phyloP scores from a whole-genome alignment of 1,284 basidiomycete genomes.

The Apiotrichum porosum region DNA sequence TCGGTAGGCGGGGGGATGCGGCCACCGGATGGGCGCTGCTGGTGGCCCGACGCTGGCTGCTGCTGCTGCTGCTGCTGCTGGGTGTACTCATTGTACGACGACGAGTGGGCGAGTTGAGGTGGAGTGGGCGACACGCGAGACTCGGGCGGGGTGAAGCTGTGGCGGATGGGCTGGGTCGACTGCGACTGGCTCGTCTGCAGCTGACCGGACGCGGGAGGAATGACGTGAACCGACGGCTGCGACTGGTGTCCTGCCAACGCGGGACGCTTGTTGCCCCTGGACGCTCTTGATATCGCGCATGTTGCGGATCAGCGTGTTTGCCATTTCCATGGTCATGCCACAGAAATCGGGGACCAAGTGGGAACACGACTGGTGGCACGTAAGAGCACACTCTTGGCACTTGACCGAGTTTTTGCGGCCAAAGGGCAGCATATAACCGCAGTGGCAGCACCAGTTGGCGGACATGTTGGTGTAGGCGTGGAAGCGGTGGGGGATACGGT shows the following conservation, averaged over 20 bases:
- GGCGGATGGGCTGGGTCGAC: neutral
- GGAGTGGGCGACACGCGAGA: constrained; percentile 52
- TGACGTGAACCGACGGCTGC: constrained; percentile 10
- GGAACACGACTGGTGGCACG: constrained; percentile 95
- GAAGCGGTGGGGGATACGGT: constrained; percentile 98
- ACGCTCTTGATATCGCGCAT: constrained; percentile 68
- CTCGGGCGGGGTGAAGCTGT: constrained; percentile 3
- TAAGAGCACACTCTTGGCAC: constrained; percentile 93
- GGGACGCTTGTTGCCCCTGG: constrained; percentile 37
- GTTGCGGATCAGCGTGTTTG: constrained; percentile 85
- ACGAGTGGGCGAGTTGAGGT: constrained; percentile 42
- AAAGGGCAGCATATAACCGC: constrained; percentile 94
- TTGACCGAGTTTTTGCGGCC: constrained; percentile 94
- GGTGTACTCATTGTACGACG: constrained; percentile 13
- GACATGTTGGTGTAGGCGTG: constrained; percentile 95
- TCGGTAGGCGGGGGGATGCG: constrained; percentile 51
- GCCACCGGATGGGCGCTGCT: constrained; percentile 8
- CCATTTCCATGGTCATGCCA: constrained; percentile 99
- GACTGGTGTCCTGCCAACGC: constrained; percentile 3
- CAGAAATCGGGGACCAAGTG: constrained; percentile 99
- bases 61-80: constrained; percentile 13
- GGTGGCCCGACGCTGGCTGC: constrained; percentile 7
- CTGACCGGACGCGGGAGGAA: constrained; percentile 13
- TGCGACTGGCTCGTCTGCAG: constrained; percentile 10
- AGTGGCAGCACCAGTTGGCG: constrained; percentile 99